Conservation (phyloP, 495 filamentous ascomycete genomes). For the Trichoderma parareesei region DNA sequence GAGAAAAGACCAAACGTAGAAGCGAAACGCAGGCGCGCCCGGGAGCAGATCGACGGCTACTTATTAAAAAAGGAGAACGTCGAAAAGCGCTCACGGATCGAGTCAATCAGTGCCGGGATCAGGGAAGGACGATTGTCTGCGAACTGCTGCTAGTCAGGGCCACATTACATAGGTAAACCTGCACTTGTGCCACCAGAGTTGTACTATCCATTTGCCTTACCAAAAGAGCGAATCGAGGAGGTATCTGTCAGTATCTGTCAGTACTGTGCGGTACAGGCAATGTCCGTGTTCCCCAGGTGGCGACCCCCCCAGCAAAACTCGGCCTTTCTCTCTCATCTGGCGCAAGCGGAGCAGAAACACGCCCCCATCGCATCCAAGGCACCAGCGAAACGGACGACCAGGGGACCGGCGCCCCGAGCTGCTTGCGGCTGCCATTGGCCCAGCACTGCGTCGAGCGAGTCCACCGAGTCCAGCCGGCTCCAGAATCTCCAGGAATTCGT, state of each 20-base stretch:
- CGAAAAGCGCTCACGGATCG: constrained; percentile 2
- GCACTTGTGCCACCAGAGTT: no score
- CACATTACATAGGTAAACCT: background rate
- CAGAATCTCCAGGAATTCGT: constrained; percentile 9
- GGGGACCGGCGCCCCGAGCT: background rate
- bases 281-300: background rate
- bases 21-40: background rate
- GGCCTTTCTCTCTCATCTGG: background rate
- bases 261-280: background rate
- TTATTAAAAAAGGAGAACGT: background rate
- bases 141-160: constrained; percentile 6
- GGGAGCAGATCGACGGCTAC: constrained; percentile 6
- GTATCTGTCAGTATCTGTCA: background rate
- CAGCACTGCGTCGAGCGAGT: background rate
- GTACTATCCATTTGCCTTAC: no score
- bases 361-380: background rate
- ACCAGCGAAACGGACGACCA: background rate
- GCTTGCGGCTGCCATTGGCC: constrained; percentile 5
- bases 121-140: background rate
- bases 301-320: background rate
- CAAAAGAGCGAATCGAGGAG: no score
- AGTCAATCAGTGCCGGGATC: no score
- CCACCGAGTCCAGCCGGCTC: background rate
- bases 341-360: background rate
- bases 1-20: background rate